Evolutionary conservation across 805 yeast genomes (phyloP), one percentile per base, ranked within the genome.

Genomic region (Pichia ethanolica): DNA sequence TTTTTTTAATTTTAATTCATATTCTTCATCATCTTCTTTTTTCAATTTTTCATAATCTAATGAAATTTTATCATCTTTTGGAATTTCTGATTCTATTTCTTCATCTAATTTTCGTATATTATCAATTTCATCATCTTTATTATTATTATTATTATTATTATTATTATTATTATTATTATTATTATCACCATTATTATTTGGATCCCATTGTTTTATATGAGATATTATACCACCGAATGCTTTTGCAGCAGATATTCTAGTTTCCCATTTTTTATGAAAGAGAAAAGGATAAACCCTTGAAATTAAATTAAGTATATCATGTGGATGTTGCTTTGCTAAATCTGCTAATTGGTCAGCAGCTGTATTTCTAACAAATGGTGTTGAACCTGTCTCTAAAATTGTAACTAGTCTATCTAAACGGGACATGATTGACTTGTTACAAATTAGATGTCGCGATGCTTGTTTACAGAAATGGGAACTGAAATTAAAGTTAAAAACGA

Each of bases 271-370:
- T 50, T 73, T 76, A 28, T 89, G 81, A 59, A 81, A 78, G 51
- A 93, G 72, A 63, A 82, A 93, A 0, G 99, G 98, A 59, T 89
- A 88, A 1, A 93, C 96, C 51, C 98, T 75, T 13, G 96, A 88
- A 35, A 93, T 69, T 39, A 93, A 70, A 50, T 84, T 84, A 47
- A 89, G 73, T 25, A 87, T 79, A 59, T 93, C 98, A 61, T 91
- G 98, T 0, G 98, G 97, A 61, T 93, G 98, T 40, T 86, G 85
- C 64, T 86, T 86, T 30, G 97, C 97, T 37, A 95, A 74, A 57
- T 91, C 98, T 5, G 96, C 88, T 56, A 93, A 73, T 68, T 93
- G 99, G 61, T 91, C 97, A 2, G 98, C 98, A 1, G 99, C 99
- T 9, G 97, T 88, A 61, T 88, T 89, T 56, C 98, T 78, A 41